phyloP scores from a whole-genome alignment of 345 rosid genomes.

The Gossypium herbaceum region DNA sequence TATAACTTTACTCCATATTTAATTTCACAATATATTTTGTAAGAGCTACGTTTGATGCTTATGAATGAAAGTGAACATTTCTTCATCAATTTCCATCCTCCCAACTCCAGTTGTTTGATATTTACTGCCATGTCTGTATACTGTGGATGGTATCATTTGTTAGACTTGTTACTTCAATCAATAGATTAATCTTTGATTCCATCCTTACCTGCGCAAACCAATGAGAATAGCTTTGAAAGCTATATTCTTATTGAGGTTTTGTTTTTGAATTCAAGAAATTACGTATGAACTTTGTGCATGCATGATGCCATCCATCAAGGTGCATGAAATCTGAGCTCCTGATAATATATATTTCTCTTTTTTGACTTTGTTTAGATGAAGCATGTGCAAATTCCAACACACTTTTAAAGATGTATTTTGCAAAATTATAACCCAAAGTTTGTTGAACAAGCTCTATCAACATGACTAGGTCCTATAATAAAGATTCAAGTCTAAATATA shows the following conservation, averaged over 20 bases:
- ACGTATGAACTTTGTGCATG: too few relatives aligned
- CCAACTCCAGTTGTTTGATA: background rate
- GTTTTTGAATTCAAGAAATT: background rate
- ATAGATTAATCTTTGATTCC: background rate
- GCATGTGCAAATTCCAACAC: too few relatives aligned
- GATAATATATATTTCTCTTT: too few relatives aligned
- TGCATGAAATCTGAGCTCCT: too few relatives aligned
- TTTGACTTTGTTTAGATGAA: too few relatives aligned
- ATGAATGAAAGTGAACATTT: background rate
- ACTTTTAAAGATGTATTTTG: background rate
- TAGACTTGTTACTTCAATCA: background rate
- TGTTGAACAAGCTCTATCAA: constrained; percentile 4
- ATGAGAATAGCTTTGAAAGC: background rate
- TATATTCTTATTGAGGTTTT: background rate
- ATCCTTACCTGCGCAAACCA: background rate
- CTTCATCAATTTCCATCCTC: background rate
- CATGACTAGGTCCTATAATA: background rate
- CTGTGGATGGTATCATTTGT: background rate
- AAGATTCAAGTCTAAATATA: constrained; percentile 2
- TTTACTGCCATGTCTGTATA: too few relatives aligned
- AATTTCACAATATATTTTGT: background rate
- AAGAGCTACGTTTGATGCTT: background rate
- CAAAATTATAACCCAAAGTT: background rate
- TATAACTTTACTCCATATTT: background rate
- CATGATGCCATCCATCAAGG: too few relatives aligned